Percentiles rank a stretch among this genome's conserved stretches.
These are phyloP conservation scores for Suillus brevipes DNA, from an alignment of 768 basidiomycete genomes.

Conservation along the genomic window DNA sequence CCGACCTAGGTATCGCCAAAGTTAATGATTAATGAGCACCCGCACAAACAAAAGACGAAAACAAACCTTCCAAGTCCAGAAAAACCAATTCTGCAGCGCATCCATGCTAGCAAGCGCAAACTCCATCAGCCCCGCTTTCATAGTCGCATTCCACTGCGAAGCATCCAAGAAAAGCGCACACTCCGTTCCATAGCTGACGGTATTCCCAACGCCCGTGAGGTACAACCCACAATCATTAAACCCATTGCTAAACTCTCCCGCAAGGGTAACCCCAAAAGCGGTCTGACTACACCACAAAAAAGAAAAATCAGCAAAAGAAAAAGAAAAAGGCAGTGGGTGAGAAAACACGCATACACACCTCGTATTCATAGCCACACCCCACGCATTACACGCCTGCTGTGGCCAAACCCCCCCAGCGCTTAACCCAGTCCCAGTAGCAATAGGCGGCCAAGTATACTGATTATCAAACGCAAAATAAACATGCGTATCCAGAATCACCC, in stretches of 20 bases:
- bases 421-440: slow-evolving; percentile 33
- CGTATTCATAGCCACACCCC: slow-evolving; percentile 57
- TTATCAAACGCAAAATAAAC: slow-evolving; percentile 66
- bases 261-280: slow-evolving; percentile 68
- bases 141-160: slow-evolving; percentile 49
- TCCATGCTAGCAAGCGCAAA: slow-evolving; percentile 65
- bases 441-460: slow-evolving; percentile 32
- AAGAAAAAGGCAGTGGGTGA: background rate
- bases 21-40: too few relatives aligned
- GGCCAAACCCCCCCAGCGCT: slow-evolving; percentile 49
- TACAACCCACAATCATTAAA: slow-evolving; percentile 65
- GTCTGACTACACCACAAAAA: too few relatives aligned
- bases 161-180: slow-evolving; percentile 50
- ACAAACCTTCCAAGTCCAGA: slow-evolving; percentile 78
- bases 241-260: slow-evolving; percentile 76
- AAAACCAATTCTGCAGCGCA: slow-evolving; percentile 66
- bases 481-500: slow-evolving; percentile 64
- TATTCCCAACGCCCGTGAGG: slow-evolving; percentile 36
- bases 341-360: slow-evolving; percentile 40
- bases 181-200: slow-evolving; percentile 29
- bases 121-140: slow-evolving; percentile 51
- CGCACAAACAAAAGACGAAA: too few relatives aligned
- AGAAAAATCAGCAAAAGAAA: too few relatives aligned
- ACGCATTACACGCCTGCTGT: slow-evolving; percentile 51
- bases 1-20: too few relatives aligned